These are phyloP conservation scores for Gossypium laxum DNA, from an alignment of 441 rosid genomes.

Conservation along the genomic window DNA sequence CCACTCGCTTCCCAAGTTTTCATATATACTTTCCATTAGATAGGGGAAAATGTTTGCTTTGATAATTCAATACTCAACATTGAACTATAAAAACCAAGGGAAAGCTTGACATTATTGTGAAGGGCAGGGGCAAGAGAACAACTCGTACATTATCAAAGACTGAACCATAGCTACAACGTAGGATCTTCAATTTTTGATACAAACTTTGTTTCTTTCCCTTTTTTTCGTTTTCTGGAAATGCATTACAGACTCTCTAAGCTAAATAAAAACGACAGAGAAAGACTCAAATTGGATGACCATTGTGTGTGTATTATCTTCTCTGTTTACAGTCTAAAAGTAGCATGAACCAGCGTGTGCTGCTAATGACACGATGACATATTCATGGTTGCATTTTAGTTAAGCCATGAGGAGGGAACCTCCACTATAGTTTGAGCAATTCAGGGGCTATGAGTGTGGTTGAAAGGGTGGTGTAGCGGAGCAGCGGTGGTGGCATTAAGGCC, in stretches of 20 bases:
- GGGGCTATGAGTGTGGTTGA: conserved; percentile 39
- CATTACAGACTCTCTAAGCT: conserved; percentile 16
- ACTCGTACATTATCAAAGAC: background rate
- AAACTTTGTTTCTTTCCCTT: background rate
- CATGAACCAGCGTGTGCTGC: background rate
- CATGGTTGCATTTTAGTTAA: background rate
- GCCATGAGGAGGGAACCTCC: background rate
- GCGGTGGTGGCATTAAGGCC: conserved; percentile 29
- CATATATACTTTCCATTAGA: too few species aligned
- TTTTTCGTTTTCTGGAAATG: background rate
- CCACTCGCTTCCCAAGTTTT: too few species aligned
- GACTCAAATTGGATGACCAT: conserved; percentile 1
- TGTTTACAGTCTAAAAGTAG: conserved; percentile 11
- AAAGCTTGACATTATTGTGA: background rate
- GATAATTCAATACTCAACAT: background rate
- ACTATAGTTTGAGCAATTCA: conserved; percentile 20
- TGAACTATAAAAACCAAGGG: background rate
- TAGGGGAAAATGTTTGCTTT: too few species aligned
- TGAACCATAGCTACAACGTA: conserved; percentile 6
- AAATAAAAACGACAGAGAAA: background rate
- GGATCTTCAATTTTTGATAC: background rate
- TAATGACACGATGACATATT: background rate
- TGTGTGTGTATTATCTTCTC: conserved; percentile 3
- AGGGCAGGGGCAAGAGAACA: background rate
- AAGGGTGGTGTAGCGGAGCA: conserved; percentile 33